Evolutionary conservation across 768 basidiomycete genomes (phyloP), one percentile per base, ranked within the genome.

Genomic region (Rickenella mellea): DNA sequence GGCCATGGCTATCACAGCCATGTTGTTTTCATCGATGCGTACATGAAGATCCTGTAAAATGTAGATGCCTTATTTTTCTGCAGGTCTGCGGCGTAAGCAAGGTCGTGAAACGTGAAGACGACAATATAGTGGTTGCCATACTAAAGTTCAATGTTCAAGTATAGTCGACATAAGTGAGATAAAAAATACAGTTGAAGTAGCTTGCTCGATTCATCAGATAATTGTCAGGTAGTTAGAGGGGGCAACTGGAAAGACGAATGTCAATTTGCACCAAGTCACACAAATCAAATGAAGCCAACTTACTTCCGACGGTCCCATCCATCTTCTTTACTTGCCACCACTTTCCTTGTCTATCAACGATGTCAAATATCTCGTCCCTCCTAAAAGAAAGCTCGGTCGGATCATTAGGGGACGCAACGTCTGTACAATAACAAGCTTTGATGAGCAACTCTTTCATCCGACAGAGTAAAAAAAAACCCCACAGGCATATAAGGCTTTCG

Each of bases 351-450:
- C 89, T 91, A 64, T 98, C 93, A 44, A 92, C 60, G 42, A 98
- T 84, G 48, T 96, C 91, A 48, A 98, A 74, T 29, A 90, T 69
- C 55, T 97, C 94, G 41, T 91, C 90, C 60, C 97, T 97, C 40
- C 66, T 55, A 62, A 99, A 97, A 36, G 88, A 87, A 29, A 99
- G 84, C 64, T 99, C 96, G 56, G 87, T 96, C 10, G 93, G 88
- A 60, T 99, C 96, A 44, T 97, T 92, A 22, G 85, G 68, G 2
- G 86, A 89, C 15, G 92, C 94, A 38, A 75, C 76, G 66, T 99
- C 94, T 98, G 62, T 22, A 30, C 28, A 49, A 50, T 37, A 14
- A n/a, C n/a, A n/a, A n/a, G n/a, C n/a, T n/a, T n/a, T 28, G 41
- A 48, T 63, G 21, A 17, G 37, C 43, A 32, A 45, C 47, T 43